Evolutionary conservation across 2,329 filamentous ascomycete species (phyloP).

Genomic region (Pestalotiopsis sp.): DNA sequence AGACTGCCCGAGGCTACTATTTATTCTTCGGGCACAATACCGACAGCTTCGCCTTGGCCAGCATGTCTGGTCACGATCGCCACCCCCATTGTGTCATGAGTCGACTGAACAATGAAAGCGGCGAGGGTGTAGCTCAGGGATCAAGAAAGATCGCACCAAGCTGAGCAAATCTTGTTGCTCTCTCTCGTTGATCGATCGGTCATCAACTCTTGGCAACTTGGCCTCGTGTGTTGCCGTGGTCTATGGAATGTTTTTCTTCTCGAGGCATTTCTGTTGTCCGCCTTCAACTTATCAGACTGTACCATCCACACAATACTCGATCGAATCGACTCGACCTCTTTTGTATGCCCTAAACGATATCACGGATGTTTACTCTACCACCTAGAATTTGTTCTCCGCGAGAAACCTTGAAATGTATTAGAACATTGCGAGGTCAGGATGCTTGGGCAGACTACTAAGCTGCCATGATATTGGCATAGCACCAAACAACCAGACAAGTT

Average conservation of each 20-base stretch:
- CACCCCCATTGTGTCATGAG: conserved; percentile 87
- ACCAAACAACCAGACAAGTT: background rate
- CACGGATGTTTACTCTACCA: background rate
- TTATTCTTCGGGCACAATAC: conserved; percentile 97
- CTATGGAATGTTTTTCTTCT: background rate
- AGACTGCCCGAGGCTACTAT: conserved; percentile 73
- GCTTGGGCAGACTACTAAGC: background rate
- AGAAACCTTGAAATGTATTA: background rate
- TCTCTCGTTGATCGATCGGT: background rate
- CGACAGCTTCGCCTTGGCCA: conserved; percentile 82
- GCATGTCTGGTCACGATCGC: conserved; percentile 79
- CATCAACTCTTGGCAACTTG: background rate
- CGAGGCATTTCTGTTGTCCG: background rate
- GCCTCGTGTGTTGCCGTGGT: background rate
- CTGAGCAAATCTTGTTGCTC: background rate
- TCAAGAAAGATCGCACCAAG: conserved; percentile 48
- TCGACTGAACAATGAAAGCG: conserved; percentile 56
- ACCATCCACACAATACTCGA: too few relatives aligned
- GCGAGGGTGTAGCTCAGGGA: conserved; percentile 54
- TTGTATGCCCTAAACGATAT: too few relatives aligned
- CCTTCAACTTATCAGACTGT: background rate
- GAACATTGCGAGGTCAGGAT: background rate
- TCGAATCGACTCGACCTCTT: too few relatives aligned
- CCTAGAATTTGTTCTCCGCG: background rate
- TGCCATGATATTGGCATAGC: background rate